A percentile compares a stretch with the other conserved stretches of the same genome.
phyloP scores from a whole-genome alignment of 805 yeast species.

The Brettanomyces naardenensis region DNA sequence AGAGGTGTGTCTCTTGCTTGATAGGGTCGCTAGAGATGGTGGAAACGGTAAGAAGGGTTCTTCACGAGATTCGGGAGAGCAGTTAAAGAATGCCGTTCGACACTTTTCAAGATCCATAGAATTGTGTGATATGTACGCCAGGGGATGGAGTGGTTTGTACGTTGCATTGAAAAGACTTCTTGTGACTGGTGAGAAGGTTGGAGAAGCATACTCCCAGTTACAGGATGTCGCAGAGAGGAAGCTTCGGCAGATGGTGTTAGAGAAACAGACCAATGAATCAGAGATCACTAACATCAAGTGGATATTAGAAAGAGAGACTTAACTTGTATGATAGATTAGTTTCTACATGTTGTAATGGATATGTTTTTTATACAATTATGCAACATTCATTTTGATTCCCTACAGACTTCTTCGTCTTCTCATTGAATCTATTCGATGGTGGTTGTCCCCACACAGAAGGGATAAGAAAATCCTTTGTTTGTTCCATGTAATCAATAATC shows the following conservation, averaged over 20 bases:
- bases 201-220: conserved; percentile 18
- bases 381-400: conserved; percentile 21
- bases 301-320: conserved; percentile 7
- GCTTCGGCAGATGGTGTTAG: conserved; percentile 28
- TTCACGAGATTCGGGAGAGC: neutral
- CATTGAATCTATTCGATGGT: conserved; percentile 5
- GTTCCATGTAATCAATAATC: conserved; percentile 35
- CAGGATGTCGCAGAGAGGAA: conserved; percentile 28
- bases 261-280: conserved; percentile 17
- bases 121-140: conserved; percentile 55
- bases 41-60: neutral
- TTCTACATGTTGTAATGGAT: neutral
- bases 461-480: conserved; percentile 39
- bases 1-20: conserved; percentile 29
- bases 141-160: conserved; percentile 41
- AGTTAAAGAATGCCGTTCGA: conserved; percentile 4
- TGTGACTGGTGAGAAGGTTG: conserved; percentile 1
- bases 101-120: conserved; percentile 53
- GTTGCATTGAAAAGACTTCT: conserved; percentile 10
- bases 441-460: conserved; percentile 33
- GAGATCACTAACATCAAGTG: conserved; percentile 33
- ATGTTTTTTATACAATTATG: conserved; percentile 17
- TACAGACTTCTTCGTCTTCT: conserved; percentile 17
- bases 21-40: conserved; percentile 4
- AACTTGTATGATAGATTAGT: neutral